These are phyloP conservation scores for Phytophthora megakarya DNA, from an alignment of 352 stramenopile species.

Conservation along the genomic window DNA sequence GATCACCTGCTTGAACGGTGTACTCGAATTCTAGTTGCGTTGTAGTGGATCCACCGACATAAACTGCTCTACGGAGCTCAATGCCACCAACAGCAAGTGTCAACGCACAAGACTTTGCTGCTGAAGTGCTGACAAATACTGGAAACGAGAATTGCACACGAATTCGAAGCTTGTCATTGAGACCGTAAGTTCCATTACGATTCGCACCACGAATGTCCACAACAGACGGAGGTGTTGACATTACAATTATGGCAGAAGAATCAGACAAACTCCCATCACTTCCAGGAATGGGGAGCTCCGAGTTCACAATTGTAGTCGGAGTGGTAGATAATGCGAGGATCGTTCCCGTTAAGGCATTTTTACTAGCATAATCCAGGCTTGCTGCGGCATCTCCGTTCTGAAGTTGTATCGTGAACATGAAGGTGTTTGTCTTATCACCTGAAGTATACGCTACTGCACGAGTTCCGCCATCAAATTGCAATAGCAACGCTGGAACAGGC, in stretches of 20 bases:
- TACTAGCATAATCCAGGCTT: constrained; percentile 45
- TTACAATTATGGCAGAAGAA: constrained; percentile 42
- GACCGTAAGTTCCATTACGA: constrained; percentile 55
- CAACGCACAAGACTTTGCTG: constrained; percentile 38
- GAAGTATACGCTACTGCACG: constrained; percentile 45
- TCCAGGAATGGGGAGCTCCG: constrained; percentile 41
- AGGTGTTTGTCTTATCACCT: constrained; percentile 37
- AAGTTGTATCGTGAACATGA: constrained; percentile 56
- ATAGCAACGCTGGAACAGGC: constrained; percentile 32
- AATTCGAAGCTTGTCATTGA: constrained; percentile 44
- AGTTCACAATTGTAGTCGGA: constrained; percentile 32
- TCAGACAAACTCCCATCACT: constrained; percentile 43
- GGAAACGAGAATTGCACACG: constrained; percentile 59
- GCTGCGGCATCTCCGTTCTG: constrained; percentile 33
- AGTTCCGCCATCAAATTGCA: constrained; percentile 42
- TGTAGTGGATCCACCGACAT: constrained; percentile 56
- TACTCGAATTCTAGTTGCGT: constrained; percentile 63
- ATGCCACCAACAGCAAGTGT: constrained; percentile 49
- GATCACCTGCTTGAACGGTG: constrained; percentile 51
- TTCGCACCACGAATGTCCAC: constrained; percentile 30
- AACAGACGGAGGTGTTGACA: constrained; percentile 47
- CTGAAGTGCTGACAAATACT: constrained; percentile 39
- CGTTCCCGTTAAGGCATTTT: constrained; percentile 41
- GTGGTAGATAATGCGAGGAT: constrained; percentile 58
- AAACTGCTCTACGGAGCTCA: constrained; percentile 40